Base-by-base conservation (phyloP, 306 rosid genomes). In the Prunus kanzakura region DNA sequence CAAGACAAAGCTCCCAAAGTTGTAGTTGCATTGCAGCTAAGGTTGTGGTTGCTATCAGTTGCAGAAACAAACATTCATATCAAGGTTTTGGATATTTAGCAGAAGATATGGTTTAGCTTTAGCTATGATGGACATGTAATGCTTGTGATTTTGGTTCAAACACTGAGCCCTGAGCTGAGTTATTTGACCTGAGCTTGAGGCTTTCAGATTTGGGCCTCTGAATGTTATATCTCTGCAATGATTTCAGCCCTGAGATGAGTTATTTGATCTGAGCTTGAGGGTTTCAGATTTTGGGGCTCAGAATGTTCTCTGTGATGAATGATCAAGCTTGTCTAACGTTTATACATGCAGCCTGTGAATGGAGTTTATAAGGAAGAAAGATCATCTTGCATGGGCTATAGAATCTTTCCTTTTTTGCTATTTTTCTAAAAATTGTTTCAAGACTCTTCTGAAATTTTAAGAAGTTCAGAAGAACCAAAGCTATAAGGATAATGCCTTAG, bases 1-100 rank as follows among this genome's bases (percentile, higher is more conserved):
- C 47, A 22, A 27, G 64, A 67, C 41, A 67, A 72, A 77, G 32
- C 58, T 65, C 13, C 15, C 76, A 6, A 55, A 63, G 43, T 2
- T 69, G 62, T n/a, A 4, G 78, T 72, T 8, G 43, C 6, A 8
- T 72, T 19, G 43, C 6, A 8, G 57, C 60, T 35, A 76, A 66
- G 66, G 19, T 20, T 69, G 35, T 49, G 64, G 70, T 56, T 19
- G 69, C 67, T 9, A 23, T 41, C 78, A 66, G 16, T 55, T 54
- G 41, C 47, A 52, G 38, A 55, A 55, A 12, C 27, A 55, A 1
- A 65, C 41, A 73, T 61, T 57, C 45, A 32, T 46, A 71, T 19
- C 47, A 27, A 75, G 30, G 58, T 69, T 18, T 67, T 50, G 35
- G 76, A 68, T 51, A 18, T 38, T 38, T 38, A 38, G 43, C 43